Conservation (phyloP, 805 yeast genomes). For the Spathaspora girioi region DNA sequence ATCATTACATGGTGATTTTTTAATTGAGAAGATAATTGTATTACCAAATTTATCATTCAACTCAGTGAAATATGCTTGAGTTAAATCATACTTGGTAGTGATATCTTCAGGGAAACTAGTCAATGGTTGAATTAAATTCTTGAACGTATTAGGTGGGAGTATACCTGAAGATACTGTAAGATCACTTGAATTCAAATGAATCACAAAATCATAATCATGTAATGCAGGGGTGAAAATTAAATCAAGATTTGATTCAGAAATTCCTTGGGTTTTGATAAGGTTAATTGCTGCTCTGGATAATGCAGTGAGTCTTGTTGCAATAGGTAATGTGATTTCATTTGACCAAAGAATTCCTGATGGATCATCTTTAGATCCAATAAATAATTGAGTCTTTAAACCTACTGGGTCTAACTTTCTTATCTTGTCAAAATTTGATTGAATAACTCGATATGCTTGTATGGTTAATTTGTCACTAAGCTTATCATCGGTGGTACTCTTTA, state of each 20-base stretch:
- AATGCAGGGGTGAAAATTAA: constrained; percentile 76
- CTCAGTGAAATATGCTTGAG: constrained; percentile 56
- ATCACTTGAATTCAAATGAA: constrained; percentile 49
- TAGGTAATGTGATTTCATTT: constrained; percentile 57
- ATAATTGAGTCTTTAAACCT: constrained; percentile 73
- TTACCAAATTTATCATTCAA: constrained; percentile 62
- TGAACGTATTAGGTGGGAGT: constrained; percentile 50
- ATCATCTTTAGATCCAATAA: constrained; percentile 80
- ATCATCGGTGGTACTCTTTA: constrained; percentile 37
- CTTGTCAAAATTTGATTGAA: constrained; percentile 61
- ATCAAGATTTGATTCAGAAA: constrained; percentile 36
- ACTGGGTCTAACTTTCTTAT: constrained; percentile 78
- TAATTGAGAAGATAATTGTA: constrained; percentile 65
- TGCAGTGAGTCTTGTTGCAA: constrained; percentile 85
- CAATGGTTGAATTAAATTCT: constrained; percentile 50
- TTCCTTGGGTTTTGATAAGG: constrained; percentile 46
- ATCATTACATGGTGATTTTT: constrained; percentile 51
- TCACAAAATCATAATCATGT: constrained; percentile 78
- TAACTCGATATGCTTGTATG: constrained; percentile 55
- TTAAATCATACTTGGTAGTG: constrained; percentile 55
- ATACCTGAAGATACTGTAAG: constrained; percentile 51
- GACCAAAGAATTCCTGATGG: constrained; percentile 87
- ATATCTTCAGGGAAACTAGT: constrained; percentile 44
- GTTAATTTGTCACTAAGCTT: constrained; percentile 60
- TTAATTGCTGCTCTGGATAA: constrained; percentile 72